These are phyloP conservation scores for Poa pratensis DNA, from an alignment of 176 grass and related monocot species.

Conservation along the genomic window DNA sequence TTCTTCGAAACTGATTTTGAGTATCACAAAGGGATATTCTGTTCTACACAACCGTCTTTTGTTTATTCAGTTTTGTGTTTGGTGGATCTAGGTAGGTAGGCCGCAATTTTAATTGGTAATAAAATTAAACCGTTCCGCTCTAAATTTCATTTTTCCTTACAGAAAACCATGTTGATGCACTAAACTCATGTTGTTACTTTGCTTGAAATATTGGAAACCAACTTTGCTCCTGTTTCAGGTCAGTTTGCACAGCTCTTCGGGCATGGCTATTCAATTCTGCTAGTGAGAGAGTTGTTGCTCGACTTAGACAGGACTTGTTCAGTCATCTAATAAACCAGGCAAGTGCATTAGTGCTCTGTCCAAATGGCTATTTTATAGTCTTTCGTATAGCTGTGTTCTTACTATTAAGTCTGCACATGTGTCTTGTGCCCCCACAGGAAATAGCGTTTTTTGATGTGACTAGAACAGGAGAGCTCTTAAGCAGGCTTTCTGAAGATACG, in stretches of 20 bases:
- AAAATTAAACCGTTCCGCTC: not conserved
- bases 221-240: conserved; percentile 60
- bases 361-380: not conserved
- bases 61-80: conserved; percentile 34
- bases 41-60: not conserved
- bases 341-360: conserved; percentile 7
- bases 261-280: conserved; percentile 95
- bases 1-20: conserved; percentile 29
- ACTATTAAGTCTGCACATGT: conserved; percentile 10
- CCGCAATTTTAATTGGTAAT: not conserved
- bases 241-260: conserved; percentile 80
- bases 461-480: conserved; percentile 94
- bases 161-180: conserved; percentile 8
- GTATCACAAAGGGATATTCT: conserved; percentile 20
- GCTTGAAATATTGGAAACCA: conserved; percentile 37
- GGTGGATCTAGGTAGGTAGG: conserved; percentile 9
- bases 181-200: conserved; percentile 8
- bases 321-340: conserved; percentile 93
- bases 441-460: conserved; percentile 99
- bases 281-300: conserved; percentile 95
- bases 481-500: conserved; percentile 97
- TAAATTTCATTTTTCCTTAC: not conserved
- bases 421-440: conserved; percentile 59
- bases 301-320: conserved; percentile 95
- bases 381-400: conserved; percentile 11